phyloP scores from a whole-genome alignment of 73 alveolate genomes.

The Blepharisma stoltei region DNA sequence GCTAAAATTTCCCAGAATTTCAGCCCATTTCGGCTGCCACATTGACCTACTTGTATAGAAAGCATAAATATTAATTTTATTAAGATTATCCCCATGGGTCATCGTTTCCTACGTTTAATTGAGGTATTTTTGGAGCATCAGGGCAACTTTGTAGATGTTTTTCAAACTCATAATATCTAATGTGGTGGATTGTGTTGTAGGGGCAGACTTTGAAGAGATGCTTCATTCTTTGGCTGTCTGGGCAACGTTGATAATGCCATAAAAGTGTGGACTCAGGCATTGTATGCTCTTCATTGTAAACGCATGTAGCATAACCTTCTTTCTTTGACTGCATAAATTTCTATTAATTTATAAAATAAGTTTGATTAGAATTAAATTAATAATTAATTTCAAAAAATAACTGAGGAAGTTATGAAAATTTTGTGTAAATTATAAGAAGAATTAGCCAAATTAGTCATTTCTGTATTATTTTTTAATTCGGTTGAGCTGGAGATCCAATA shows the following conservation, averaged over 20 bases:
- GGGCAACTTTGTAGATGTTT: constrained; percentile 20
- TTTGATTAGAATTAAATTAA: too few species aligned
- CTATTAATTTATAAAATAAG: too few species aligned
- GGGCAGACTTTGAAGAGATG: constrained; percentile 15
- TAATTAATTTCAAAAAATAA: too few species aligned
- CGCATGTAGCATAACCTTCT: too few species aligned
- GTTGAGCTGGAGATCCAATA: too few species aligned
- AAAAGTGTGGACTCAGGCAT: background rate
- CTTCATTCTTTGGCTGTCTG: background rate
- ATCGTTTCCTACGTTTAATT: constrained; percentile 14
- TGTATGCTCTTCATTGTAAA: too few species aligned
- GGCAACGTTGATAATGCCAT: constrained; percentile 18
- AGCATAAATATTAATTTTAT: constrained; percentile 79
- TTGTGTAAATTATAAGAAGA: too few species aligned
- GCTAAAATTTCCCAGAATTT: constrained; percentile 90
- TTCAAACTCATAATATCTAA: constrained; percentile 15
- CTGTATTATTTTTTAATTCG: too few species aligned
- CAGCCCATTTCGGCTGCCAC: constrained; percentile 95
- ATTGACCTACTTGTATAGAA: constrained; percentile 88
- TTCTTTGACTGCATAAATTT: too few species aligned
- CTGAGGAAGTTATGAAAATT: too few species aligned
- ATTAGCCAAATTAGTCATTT: too few species aligned
- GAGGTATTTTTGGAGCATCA: background rate
- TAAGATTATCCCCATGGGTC: constrained; percentile 23
- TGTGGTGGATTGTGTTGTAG: constrained; percentile 4